Conservation (phyloP, 345 rosid genomes). For the Eucalyptus viminalis region DNA sequence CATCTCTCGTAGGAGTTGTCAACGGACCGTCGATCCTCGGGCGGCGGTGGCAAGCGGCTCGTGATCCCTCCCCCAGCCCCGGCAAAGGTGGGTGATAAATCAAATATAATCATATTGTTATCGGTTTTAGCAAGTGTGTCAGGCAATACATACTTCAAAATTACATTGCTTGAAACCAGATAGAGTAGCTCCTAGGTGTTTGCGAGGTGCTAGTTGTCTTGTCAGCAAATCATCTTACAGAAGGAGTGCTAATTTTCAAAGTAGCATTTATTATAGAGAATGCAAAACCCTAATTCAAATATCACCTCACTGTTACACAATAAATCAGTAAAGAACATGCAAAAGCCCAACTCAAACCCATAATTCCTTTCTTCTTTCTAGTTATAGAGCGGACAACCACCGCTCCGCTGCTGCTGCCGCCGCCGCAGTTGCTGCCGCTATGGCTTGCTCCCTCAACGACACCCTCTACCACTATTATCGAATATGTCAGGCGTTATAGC, state of each 20-base stretch:
- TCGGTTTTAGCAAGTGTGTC: neutral
- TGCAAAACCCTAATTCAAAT: neutral
- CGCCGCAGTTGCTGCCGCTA: neutral
- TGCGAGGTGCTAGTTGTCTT: neutral
- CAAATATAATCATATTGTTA: neutral
- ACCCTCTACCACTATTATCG: neutral
- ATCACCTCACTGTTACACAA: neutral
- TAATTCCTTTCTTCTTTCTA: neutral
- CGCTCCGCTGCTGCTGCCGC: accelerated
- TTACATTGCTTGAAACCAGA: neutral
- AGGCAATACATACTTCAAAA: neutral
- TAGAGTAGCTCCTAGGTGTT: neutral
- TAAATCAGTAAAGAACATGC: neutral
- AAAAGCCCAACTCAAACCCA: neutral
- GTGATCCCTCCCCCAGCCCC: neutral
- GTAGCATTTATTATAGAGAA: neutral
- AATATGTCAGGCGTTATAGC: neutral
- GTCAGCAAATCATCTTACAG: neutral
- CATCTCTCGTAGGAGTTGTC: neutral
- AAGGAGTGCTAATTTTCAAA: neutral
- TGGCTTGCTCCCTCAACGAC: neutral
- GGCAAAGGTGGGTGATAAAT: neutral
- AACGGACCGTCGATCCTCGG: neutral
- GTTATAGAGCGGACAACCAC: neutral
- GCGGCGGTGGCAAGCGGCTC: neutral